phyloP scores from a whole-genome alignment of 2,329 filamentous ascomycete species.

The Metarhizium album region DNA sequence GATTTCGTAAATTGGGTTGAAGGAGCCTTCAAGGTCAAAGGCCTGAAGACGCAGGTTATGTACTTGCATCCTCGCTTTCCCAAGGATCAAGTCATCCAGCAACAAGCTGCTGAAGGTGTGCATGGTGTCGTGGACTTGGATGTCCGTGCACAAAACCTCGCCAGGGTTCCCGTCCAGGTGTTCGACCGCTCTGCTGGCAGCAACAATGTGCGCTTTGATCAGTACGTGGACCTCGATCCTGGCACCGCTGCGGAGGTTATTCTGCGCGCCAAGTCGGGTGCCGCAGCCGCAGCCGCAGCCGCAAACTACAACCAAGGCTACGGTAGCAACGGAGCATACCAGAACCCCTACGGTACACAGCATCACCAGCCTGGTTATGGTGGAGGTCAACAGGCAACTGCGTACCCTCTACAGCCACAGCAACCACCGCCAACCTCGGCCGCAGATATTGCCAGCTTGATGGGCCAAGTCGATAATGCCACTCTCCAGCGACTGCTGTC shows the following conservation, averaged over 20 bases:
- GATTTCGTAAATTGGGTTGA: constrained; percentile 81
- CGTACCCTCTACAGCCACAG: constrained; percentile 22
- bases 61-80: constrained; percentile 67
- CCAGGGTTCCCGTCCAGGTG: constrained; percentile 70
- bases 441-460: constrained; percentile 51
- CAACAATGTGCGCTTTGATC: constrained; percentile 71
- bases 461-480: constrained; percentile 56
- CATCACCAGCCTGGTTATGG: constrained; percentile 16
- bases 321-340: constrained; percentile 15
- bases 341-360: constrained; percentile 22
- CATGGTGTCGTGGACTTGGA: constrained; percentile 73
- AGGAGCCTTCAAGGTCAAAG: constrained; percentile 58
- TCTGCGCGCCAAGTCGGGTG: constrained; percentile 50
- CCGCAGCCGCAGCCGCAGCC: constrained; percentile 14
- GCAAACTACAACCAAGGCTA: constrained; percentile 22
- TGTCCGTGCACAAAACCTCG: constrained; percentile 53
- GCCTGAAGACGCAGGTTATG: constrained; percentile 68
- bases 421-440: constrained; percentile 23
- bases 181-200: constrained; percentile 72
- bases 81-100: constrained; percentile 67
- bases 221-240: constrained; percentile 77
- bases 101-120: constrained; percentile 82
- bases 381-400: constrained; percentile 15
- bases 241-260: constrained; percentile 72
- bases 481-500: constrained; percentile 61